Conservation (phyloP, 192 early-diverging fungal species). For the Pilaira anomala region DNA sequence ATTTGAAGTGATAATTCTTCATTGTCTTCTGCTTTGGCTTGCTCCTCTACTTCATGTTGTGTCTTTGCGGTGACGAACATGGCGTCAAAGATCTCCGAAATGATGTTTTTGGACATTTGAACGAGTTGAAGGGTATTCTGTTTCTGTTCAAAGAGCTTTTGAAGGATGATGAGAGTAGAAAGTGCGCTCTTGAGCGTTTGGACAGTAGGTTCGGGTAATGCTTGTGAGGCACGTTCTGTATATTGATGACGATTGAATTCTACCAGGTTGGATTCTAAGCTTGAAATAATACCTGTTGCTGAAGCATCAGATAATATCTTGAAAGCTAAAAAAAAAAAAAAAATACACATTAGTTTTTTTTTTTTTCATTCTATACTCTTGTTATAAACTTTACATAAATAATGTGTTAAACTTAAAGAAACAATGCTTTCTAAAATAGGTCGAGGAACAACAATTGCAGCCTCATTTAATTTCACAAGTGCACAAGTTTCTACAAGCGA, state of each 20-base stretch:
- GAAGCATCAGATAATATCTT: constrained; percentile 2
- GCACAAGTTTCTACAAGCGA: background rate
- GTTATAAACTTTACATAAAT: constrained; percentile 3
- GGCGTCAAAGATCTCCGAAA: constrained; percentile 9
- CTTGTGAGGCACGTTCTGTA: background rate
- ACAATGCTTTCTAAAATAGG: constrained; percentile 4
- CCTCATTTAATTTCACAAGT: background rate
- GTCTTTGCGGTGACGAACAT: constrained; percentile 7
- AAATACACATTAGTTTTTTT: too few relatives aligned
- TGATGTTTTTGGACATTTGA: background rate
- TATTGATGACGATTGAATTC: constrained; percentile 2
- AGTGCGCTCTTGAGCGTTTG: background rate
- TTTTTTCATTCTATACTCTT: too few relatives aligned
- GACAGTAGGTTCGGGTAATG: background rate
- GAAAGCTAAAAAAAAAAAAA: background rate
- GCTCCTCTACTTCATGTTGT: background rate
- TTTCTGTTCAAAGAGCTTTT: constrained; percentile 1
- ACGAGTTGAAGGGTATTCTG: background rate
- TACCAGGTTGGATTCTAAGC: background rate
- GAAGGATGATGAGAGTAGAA: constrained; percentile 4
- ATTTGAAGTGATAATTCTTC: background rate
- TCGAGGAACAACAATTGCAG: background rate
- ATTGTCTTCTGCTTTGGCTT: background rate
- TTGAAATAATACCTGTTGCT: background rate
- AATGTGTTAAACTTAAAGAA: background rate